A percentile compares a stretch with the other conserved stretches of the same genome.
These are phyloP conservation scores for Phytopythium litorale DNA, from an alignment of 352 stramenopile genomes.

Conservation along the genomic window DNA sequence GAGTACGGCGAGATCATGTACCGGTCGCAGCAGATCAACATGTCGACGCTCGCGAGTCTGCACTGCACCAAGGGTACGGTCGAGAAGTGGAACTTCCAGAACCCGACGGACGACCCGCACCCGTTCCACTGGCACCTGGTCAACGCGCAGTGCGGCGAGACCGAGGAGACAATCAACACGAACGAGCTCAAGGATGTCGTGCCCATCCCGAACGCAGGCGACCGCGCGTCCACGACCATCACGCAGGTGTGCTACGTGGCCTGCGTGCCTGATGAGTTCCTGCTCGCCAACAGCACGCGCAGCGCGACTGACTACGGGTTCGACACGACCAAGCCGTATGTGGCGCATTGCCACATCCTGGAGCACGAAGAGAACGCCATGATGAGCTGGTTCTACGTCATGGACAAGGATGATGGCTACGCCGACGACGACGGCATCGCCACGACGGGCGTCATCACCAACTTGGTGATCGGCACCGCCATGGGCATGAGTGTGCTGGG, in stretches of 20 bases:
- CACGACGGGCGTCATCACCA: constrained; percentile 30
- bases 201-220: constrained; percentile 58
- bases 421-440: constrained; percentile 37
- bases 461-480: constrained; percentile 40
- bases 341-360: constrained; percentile 79
- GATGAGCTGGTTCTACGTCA: constrained; percentile 67
- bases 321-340: constrained; percentile 61
- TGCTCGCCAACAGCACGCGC: constrained; percentile 46
- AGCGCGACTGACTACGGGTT: constrained; percentile 58
- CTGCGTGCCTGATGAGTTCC: constrained; percentile 65
- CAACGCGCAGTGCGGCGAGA: constrained; percentile 65
- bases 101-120: constrained; percentile 69
- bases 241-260: constrained; percentile 76
- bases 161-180: constrained; percentile 58
- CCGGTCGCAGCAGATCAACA: constrained; percentile 51
- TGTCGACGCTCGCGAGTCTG: constrained; percentile 36
- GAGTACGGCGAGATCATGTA: constrained; percentile 39
- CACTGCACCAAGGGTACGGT: constrained; percentile 68
- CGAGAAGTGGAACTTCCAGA: constrained; percentile 79
- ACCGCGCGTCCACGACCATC: constrained; percentile 28
- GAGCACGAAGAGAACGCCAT: constrained; percentile 79
- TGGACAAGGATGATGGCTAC: constrained; percentile 33
- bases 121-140: constrained; percentile 79
- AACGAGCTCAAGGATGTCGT: constrained; percentile 74
- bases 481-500: constrained; percentile 74